Base-by-base conservation (phyloP, 2,329 filamentous ascomycete genomes). In the Ophiostoma perfectum region DNA sequence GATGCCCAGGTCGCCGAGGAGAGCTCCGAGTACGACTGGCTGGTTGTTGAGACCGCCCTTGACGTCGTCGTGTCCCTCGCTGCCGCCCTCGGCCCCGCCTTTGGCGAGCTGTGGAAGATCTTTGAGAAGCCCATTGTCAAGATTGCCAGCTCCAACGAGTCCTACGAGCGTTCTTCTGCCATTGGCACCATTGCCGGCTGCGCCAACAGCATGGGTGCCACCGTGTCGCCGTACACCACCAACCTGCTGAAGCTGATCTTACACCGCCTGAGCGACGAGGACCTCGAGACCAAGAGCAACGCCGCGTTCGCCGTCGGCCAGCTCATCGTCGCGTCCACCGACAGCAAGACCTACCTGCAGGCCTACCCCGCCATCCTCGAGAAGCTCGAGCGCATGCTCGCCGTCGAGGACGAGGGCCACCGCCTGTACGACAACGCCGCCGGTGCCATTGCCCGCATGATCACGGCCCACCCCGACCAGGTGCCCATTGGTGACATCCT, bases 21-120 rank as follows among this genome's bases (percentile, higher is more conserved):
- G 69, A 90, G 90, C 42, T 96, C 94, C 2, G 95, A 99, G 81
- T 97, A 96, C 75, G 95, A 98, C 82, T 98, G 95, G 95, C 86
- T 97, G 18, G 90, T 97, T 66, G 90, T 98, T 67, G 95, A 99
- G 81, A 97, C 93, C 9, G 93, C 92, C 47, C 86, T 98, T 68
- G 95, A 98, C 73, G 92, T 96, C 64, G 84, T 97, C 66, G 92
- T 92, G 66, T 92, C 91, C 49, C 86, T 98, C 55, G 89, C 93
- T 27, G 87, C 88, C 64, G 92, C 92, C 44, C 87, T 98, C 14
- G 95, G 95, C 52, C 78, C 85, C 36, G 87, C 88, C 73, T 98
- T 97, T 75, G 84, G 85, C 68, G 90, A 97, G 81, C 83, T 97
- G 71, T 98, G 93, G 92, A 96, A 96, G 83, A 88, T 96, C 74